Evolutionary conservation across 345 rosid genomes (phyloP).

Genomic region (Bruguiera gymnorhiza): DNA sequence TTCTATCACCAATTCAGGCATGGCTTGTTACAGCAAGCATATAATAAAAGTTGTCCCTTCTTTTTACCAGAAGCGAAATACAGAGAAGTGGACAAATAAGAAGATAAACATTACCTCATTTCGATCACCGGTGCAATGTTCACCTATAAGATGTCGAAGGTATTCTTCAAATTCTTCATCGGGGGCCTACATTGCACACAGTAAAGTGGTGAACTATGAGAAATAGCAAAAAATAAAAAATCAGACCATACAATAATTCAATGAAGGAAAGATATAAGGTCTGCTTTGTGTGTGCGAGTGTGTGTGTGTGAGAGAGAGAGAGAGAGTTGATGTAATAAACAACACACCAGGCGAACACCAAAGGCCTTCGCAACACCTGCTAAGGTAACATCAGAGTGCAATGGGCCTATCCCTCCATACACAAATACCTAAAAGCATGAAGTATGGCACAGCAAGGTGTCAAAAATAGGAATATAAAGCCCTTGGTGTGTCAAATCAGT

Average conservation of each 20-base stretch:
- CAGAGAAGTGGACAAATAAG: slow-evolving; percentile 7
- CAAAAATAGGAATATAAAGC: slow-evolving; percentile 7
- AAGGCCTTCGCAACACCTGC: slow-evolving; percentile 97
- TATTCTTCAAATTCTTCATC: slow-evolving; percentile 99
- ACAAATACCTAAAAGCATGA: slow-evolving; percentile 61
- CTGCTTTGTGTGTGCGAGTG: neutral
- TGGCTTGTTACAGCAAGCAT: neutral
- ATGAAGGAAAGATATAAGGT: neutral
- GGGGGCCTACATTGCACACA: slow-evolving; percentile 63
- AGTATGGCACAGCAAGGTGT: neutral
- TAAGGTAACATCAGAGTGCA: slow-evolving; percentile 88
- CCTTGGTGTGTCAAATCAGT: neutral
- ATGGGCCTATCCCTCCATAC: slow-evolving; percentile 91
- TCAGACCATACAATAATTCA: neutral
- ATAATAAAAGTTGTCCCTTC: no score
- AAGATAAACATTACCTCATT: slow-evolving; percentile 59
- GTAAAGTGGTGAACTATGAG: slow-evolving; percentile 5
- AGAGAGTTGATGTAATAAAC: neutral
- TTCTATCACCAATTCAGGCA: neutral
- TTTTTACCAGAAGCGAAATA: neutral
- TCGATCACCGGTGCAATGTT: slow-evolving; percentile 79
- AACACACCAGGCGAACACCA: slow-evolving; percentile 88
- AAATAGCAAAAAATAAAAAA: neutral
- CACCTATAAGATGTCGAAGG: slow-evolving; percentile 69
- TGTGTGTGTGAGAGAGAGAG: neutral